Percentiles rank a stretch among this genome's conserved stretches.
Conservation (phyloP, 108 stramenopile species). For the Cyclotella choctawhatcheeana region DNA sequence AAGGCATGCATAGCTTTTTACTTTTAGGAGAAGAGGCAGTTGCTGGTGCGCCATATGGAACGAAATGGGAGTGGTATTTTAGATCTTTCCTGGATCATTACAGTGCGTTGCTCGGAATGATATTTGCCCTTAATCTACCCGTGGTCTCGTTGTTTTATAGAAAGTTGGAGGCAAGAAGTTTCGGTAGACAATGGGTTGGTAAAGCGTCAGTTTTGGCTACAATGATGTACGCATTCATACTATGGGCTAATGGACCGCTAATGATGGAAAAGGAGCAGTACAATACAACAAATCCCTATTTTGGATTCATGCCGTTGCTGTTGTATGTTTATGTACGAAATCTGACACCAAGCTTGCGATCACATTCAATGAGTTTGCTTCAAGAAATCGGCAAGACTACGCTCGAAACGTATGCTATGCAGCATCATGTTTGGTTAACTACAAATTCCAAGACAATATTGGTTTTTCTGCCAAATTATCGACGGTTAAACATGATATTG, state of each 20-base stretch:
- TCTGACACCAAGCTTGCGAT: constrained; percentile 83
- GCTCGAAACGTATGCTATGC: constrained; percentile 97
- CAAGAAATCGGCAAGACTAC: constrained; percentile 96
- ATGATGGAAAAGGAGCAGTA: constrained; percentile 81
- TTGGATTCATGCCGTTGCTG: constrained; percentile 91
- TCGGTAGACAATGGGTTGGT: constrained; percentile 55
- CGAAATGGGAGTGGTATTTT: constrained; percentile 98
- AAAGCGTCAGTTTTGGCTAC: constrained; percentile 66
- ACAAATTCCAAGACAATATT: constrained; percentile 84
- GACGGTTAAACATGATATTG: constrained; percentile 76
- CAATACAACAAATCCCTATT: constrained; percentile 97
- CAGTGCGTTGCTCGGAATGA: constrained; percentile 95
- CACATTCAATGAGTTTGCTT: constrained; percentile 82
- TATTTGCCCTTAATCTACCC: constrained; percentile 94
- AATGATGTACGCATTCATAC: constrained; percentile 60
- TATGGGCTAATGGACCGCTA: constrained; percentile 86
- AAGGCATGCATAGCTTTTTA: constrained; percentile 67
- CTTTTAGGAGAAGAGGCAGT: constrained; percentile 83
- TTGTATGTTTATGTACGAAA: constrained; percentile 96
- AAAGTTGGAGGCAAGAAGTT: constrained; percentile 74
- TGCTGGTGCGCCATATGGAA: constrained; percentile 80
- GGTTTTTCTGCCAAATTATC: constrained; percentile 80
- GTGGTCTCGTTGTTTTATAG: constrained; percentile 85
- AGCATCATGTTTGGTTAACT: constrained; percentile 98
- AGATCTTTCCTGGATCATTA: constrained; percentile 95